These are phyloP conservation scores for Glycine latifolia DNA, from an alignment of 306 rosid species.

Conservation along the genomic window DNA sequence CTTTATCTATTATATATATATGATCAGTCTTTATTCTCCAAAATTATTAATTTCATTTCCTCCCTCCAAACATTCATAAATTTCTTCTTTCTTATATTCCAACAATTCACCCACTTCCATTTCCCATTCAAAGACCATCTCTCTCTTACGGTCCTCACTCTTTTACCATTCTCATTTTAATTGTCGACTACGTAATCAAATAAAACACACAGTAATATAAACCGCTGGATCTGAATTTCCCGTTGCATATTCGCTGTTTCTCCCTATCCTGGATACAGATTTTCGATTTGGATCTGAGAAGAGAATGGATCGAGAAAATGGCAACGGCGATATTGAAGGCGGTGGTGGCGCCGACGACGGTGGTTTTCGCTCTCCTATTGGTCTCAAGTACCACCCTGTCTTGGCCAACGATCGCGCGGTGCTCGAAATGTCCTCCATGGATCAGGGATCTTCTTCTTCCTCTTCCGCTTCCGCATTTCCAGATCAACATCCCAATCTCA, in stretches of 20 bases:
- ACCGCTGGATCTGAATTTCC: constrained; percentile 42
- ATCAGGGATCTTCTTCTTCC: constrained; percentile 84
- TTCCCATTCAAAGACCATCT: constrained; percentile 47
- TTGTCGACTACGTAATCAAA: neutral
- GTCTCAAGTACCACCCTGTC: constrained; percentile 89
- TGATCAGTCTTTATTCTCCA: neutral
- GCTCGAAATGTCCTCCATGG: constrained; percentile 94
- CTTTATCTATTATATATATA: too few relatives aligned
- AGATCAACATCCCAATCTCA: constrained; percentile 61
- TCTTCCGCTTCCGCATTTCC: constrained; percentile 61
- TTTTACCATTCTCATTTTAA: neutral
- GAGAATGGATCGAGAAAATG: constrained; percentile 58
- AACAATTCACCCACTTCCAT: constrained; percentile 1
- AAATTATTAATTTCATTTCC: constrained; percentile 6
- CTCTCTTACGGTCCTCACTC: neutral
- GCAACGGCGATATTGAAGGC: constrained; percentile 81
- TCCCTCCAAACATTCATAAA: constrained; percentile 28
- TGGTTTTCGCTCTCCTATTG: constrained; percentile 64
- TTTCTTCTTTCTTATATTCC: neutral
- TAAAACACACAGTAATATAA: neutral
- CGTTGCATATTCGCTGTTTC: constrained; percentile 6
- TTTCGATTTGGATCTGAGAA: constrained; percentile 36
- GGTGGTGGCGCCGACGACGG: constrained; percentile 67
- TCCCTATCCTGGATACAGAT: constrained; percentile 20
- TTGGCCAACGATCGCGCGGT: constrained; percentile 95